Base-by-base conservation (phyloP, 208 protist species). In the Wallacemonas rigidus region DNA sequence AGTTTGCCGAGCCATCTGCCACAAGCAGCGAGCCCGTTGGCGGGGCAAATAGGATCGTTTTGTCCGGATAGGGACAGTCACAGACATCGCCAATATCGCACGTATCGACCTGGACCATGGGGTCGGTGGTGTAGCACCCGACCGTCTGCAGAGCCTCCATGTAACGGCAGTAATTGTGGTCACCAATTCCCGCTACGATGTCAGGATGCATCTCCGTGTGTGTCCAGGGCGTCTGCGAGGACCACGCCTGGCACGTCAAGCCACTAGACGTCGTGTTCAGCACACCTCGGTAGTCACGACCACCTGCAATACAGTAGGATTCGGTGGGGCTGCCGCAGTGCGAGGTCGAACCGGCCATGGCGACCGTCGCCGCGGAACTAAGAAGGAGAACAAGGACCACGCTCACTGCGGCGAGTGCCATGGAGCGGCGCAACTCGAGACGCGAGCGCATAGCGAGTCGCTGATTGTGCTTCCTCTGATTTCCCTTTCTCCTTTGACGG, bases 131-230 rank as follows among this genome's bases (percentile, higher is more conserved):
- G 76, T 86, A 86, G 78, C 85, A 95, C 26, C 85, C 70, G 5
- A 81, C 79, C 14, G 62, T 51, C 53, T 51, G 45, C 7, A 84
- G 62, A 0, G 81, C 76, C 45, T 77, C 79, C 2, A 86, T 80
- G 77, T 95, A 90, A 60, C 90, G 85, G 76, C 90, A 95, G 75
- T 87, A 84, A 79, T 86, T 90, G 78, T 92, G 85, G 67, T 83
- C 70, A 39, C 90, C 87, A 9, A 95, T 77, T 3, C 85, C 87
- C 2, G 60, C 69, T 2, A 78, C 76, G 9, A 65, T 26, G 57
- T 84, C 68, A 0, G 83, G 56, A 7, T 80, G 71, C 11, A 70
- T 75, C n/a, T 68, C 76, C 9, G 69, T 75, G 71, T 92, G 82
- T 5, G 51, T 38, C 55, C 85, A 62, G 3, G 85, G 83, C 1